Evolutionary conservation across 78 protist species (phyloP).

Genomic region (Cavenderia fasciculata): DNA sequence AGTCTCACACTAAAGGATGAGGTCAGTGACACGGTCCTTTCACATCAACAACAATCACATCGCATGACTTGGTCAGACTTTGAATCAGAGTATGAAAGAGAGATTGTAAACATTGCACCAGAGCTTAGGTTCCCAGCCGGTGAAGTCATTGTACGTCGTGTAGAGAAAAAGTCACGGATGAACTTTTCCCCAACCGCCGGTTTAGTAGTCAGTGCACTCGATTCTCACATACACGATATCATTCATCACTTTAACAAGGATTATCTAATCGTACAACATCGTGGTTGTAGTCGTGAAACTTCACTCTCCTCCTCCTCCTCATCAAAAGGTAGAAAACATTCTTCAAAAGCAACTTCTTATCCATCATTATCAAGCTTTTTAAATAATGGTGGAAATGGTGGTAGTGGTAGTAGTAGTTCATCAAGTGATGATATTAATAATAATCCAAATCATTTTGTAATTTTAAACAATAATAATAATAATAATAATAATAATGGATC

Average conservation of each 20-base stretch:
- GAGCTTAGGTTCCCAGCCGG: constrained; percentile 40
- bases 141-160: constrained; percentile 30
- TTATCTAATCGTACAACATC: constrained; percentile 53
- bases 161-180: constrained; percentile 32
- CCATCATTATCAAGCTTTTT: no score
- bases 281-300: no score
- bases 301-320: no score
- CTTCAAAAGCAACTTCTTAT: not conserved
- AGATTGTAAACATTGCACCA: constrained; percentile 14
- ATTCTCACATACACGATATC: constrained; percentile 34
- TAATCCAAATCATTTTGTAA: no score
- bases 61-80: constrained; percentile 72
- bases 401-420: no score
- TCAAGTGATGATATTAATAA: no score
- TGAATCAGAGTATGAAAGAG: constrained; percentile 59
- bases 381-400: no score
- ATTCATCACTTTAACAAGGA: constrained; percentile 62
- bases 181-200: constrained; percentile 63
- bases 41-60: not conserved
- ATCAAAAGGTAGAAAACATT: no score
- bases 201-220: constrained; percentile 45
- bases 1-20: not conserved
- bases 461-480: no score
- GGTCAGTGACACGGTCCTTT: not conserved
- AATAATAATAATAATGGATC: no score